A percentile compares a stretch with the other conserved stretches of the same genome.
Conservation (phyloP, 192 early-diverging fungal genomes). For the Rhizoclosmatium globosum region DNA sequence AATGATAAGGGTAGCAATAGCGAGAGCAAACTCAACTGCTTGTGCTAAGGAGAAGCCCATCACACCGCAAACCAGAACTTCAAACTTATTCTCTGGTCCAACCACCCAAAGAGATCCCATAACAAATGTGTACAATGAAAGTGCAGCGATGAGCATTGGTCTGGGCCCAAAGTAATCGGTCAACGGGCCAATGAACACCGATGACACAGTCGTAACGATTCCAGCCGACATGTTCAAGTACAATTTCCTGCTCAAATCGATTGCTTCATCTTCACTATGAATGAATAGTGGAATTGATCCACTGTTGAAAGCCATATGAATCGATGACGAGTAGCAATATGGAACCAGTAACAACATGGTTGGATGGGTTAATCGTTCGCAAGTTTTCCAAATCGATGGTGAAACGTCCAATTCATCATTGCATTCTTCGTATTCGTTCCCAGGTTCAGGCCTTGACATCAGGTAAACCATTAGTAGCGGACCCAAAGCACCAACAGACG, state of each 20-base stretch:
- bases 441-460: constrained; percentile 24
- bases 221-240: constrained; percentile 9
- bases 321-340: not conserved
- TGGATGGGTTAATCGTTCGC: not conserved
- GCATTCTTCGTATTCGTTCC: not conserved
- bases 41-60: not conserved
- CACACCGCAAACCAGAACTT: not conserved
- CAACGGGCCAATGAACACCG: not conserved
- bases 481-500: constrained; percentile 24
- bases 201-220: constrained; percentile 1
- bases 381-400: not conserved
- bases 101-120: not conserved
- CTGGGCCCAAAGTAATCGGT: constrained; percentile 11
- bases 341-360: constrained; percentile 30
- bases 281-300: constrained; percentile 35
- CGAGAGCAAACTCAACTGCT: constrained; percentile 3
- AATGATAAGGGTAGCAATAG: not conserved
- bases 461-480: constrained; percentile 16
- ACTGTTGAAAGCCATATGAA: constrained; percentile 34
- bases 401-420: not conserved
- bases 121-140: not conserved
- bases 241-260: constrained; percentile 17
- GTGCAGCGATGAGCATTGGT: constrained; percentile 6
- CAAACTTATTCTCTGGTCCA: constrained; percentile 5
- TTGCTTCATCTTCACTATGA: not conserved